These are phyloP conservation scores for Pythium pyrilobum DNA, from an alignment of 352 stramenopile genomes.

Conservation along the genomic window DNA sequence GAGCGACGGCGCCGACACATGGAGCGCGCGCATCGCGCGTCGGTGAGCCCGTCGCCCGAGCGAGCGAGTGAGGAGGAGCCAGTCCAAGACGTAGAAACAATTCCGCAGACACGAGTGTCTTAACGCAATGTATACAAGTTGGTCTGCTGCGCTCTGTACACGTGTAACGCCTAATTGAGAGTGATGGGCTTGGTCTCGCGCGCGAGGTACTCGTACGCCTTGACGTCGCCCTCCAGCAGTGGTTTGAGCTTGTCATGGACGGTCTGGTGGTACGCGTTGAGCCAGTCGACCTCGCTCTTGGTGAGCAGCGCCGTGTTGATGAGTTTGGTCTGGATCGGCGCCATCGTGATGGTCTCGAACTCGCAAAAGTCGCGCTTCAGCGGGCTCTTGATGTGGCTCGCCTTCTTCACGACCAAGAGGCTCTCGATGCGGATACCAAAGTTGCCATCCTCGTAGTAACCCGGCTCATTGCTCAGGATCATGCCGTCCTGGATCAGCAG, in stretches of 20 bases:
- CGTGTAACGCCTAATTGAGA: constrained; percentile 13
- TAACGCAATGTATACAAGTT: no score
- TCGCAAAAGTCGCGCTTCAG: constrained; percentile 89
- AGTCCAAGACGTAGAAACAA: not conserved
- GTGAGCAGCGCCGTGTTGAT: constrained; percentile 93
- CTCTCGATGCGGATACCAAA: constrained; percentile 99
- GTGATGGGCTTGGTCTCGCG: constrained; percentile 63
- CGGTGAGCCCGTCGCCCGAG: constrained; percentile 34
- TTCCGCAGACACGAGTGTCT: no score
- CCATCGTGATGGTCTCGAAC: constrained; percentile 97
- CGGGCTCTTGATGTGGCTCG: constrained; percentile 53
- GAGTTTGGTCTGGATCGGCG: constrained; percentile 97
- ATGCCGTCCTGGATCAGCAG: constrained; percentile 92
- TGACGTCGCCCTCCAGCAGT: constrained; percentile 60
- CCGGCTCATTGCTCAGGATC: constrained; percentile 98
- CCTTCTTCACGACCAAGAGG: constrained; percentile 92
- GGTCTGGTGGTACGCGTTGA: constrained; percentile 92
- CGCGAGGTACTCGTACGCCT: constrained; percentile 72
- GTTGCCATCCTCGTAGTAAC: constrained; percentile 96
- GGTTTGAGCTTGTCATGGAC: constrained; percentile 91
- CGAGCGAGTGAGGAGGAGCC: not conserved
- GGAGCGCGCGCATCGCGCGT: constrained; percentile 28
- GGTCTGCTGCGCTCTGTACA: not conserved
- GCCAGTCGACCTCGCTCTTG: constrained; percentile 90
- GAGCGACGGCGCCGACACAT: constrained; percentile 28